Evolutionary conservation across 1,139 yeast species (phyloP).

Genomic region (Magnusiomyces sp.): DNA sequence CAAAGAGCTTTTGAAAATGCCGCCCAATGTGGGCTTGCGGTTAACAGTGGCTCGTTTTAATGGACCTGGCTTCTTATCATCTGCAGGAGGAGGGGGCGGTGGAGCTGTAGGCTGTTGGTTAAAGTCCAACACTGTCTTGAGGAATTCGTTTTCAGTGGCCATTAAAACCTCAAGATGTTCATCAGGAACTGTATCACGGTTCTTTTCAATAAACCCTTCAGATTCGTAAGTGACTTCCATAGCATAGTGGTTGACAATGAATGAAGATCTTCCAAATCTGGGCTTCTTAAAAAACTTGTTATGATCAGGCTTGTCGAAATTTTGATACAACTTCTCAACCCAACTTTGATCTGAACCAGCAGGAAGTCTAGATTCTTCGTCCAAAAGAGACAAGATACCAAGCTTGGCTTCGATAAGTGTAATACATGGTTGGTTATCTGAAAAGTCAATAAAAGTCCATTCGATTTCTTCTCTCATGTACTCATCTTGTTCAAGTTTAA

Average conservation of each 20-base stretch:
- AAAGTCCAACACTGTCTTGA: constrained; percentile 54
- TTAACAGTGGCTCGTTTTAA: constrained; percentile 36
- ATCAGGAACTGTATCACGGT: constrained; percentile 94
- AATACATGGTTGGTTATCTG: constrained; percentile 97
- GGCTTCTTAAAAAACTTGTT: constrained; percentile 83
- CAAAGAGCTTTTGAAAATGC: constrained; percentile 85
- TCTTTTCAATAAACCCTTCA: constrained; percentile 94
- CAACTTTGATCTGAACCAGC: constrained; percentile 91
- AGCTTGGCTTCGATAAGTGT: constrained; percentile 81
- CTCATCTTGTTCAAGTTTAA: constrained; percentile 94
- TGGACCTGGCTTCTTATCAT: no score
- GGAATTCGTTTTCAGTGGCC: constrained; percentile 55
- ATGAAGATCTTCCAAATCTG: constrained; percentile 85
- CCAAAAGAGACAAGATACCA: constrained; percentile 81
- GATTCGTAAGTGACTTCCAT: constrained; percentile 87
- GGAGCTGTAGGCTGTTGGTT: constrained; percentile 56
- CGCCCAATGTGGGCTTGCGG: constrained; percentile 89
- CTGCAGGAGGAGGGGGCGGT: constrained; percentile 28
- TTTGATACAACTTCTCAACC: constrained; percentile 83
- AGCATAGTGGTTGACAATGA: constrained; percentile 89
- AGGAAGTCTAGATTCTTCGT: constrained; percentile 92
- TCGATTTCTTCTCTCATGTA: constrained; percentile 86
- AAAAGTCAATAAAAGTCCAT: constrained; percentile 94
- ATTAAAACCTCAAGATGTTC: constrained; percentile 84
- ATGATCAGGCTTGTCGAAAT: constrained; percentile 72